Evolutionary conservation across 2,329 filamentous ascomycete species (phyloP).

Genomic region (Colletotrichum costaricense): DNA sequence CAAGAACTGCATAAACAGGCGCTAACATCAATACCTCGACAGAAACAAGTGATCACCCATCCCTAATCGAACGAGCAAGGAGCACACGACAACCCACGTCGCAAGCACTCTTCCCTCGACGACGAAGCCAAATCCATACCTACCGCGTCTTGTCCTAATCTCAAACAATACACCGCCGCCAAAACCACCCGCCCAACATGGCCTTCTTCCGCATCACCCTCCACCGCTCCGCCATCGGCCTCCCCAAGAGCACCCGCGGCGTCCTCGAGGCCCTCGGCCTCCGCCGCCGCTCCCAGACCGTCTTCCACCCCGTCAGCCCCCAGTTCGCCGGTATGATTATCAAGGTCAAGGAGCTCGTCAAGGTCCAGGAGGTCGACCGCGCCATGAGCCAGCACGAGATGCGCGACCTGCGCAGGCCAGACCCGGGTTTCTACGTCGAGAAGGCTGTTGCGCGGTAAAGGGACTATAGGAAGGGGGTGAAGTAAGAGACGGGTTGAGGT

Average conservation of each 20-base stretch:
- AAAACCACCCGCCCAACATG: conserved; percentile 57
- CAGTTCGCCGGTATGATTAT: conserved; percentile 91
- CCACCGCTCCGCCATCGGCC: conserved; percentile 88
- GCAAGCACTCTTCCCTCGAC: no score
- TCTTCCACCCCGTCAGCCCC: conserved; percentile 87
- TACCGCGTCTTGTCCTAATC: not conserved
- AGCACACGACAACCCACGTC: not conserved
- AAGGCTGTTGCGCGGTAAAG: conserved; percentile 50
- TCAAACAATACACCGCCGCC: not conserved
- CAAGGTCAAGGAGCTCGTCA: conserved; percentile 92
- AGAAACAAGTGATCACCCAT: not conserved
- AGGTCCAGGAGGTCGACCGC: conserved; percentile 80
- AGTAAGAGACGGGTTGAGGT: not conserved
- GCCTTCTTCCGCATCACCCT: conserved; percentile 92
- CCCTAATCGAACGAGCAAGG: not conserved
- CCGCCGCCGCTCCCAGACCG: conserved; percentile 84
- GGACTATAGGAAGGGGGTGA: not conserved
- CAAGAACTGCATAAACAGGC: not conserved
- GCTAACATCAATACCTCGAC: not conserved
- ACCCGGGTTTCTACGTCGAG: conserved; percentile 85
- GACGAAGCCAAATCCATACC: no score
- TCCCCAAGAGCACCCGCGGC: conserved; percentile 82
- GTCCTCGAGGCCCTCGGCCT: conserved; percentile 88
- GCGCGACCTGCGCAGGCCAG: conserved; percentile 77
- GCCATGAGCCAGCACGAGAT: conserved; percentile 75